A percentile compares a stretch with the other conserved stretches of the same genome.
Evolutionary conservation across 2,329 filamentous ascomycete species (phyloP).

Genomic region (Trichoderma asperellum): DNA sequence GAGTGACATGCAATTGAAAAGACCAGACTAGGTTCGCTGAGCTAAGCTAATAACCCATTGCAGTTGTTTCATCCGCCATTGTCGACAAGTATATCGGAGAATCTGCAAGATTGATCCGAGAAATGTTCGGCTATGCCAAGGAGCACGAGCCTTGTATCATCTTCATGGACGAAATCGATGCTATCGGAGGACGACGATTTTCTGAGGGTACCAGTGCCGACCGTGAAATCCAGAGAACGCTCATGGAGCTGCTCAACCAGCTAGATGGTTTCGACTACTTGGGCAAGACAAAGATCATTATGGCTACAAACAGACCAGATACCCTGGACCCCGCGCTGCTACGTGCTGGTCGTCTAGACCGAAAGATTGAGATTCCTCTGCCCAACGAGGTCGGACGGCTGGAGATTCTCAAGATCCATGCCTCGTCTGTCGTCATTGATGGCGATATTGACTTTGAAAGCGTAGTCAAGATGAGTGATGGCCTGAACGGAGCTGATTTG

Average conservation of each 20-base stretch:
- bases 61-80: constrained; percentile 97
- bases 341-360: constrained; percentile 88
- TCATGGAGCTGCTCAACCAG: constrained; percentile 99
- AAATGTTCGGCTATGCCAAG: constrained; percentile 99
- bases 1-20: constrained; percentile 34
- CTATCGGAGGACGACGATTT: constrained; percentile 94
- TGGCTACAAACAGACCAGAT: constrained; percentile 97
- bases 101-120: constrained; percentile 92
- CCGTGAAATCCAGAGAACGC: constrained; percentile 94
- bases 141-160: constrained; percentile 99
- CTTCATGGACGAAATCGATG: constrained; percentile 99
- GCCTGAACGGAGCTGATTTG: constrained; percentile 95
- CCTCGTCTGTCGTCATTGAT: constrained; percentile 81
- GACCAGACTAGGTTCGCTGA: background rate
- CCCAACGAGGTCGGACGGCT: constrained; percentile 95
- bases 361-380: constrained; percentile 96
- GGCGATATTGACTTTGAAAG: constrained; percentile 99
- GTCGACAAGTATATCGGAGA: constrained; percentile 99
- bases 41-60: constrained; percentile 33
- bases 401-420: constrained; percentile 98
- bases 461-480: constrained; percentile 99
- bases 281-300: constrained; percentile 99
- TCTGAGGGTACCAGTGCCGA: constrained; percentile 97
- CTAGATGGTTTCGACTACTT: constrained; percentile 99
- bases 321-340: constrained; percentile 92